phyloP scores from a whole-genome alignment of 2,329 filamentous ascomycete species.

The Hypomyces perniciosus region DNA sequence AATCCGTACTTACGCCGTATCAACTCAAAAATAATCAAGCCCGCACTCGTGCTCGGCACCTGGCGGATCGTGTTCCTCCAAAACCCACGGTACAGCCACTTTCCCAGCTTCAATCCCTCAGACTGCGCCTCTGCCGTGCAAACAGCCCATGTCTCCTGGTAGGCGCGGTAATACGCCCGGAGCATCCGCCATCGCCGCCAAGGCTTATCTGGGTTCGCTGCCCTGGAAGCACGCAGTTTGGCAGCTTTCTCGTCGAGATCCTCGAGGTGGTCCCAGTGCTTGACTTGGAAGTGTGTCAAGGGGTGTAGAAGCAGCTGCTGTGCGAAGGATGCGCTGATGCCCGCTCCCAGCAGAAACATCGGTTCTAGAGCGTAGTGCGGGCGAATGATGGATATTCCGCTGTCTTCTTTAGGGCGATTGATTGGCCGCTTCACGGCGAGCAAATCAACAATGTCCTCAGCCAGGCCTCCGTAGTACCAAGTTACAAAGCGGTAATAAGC shows the following conservation, averaged over 20 bases:
- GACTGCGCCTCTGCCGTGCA: conserved; percentile 51
- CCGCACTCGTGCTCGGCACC: conserved; percentile 70
- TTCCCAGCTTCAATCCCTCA: conserved; percentile 50
- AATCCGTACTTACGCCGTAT: conserved; percentile 66
- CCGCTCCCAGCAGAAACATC: conserved; percentile 62
- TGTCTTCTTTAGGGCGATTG: conserved; percentile 18
- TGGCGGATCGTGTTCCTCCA: conserved; percentile 67
- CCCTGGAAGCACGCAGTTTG: conserved; percentile 33
- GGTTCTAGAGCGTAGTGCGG: conserved; percentile 74
- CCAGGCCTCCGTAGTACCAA: conserved; percentile 60
- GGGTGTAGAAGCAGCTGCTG: conserved; percentile 69
- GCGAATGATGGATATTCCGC: conserved; percentile 47
- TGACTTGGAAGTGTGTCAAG: conserved; percentile 61
- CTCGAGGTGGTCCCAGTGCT: conserved; percentile 68
- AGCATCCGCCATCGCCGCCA: conserved; percentile 47
- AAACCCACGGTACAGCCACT: conserved; percentile 67
- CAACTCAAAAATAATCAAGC: conserved; percentile 72
- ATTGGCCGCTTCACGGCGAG: conserved; percentile 42
- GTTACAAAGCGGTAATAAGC: conserved; percentile 63
- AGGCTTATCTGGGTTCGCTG: conserved; percentile 27
- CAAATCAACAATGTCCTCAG: conserved; percentile 44
- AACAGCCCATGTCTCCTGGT: conserved; percentile 59
- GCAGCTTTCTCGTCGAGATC: conserved; percentile 59
- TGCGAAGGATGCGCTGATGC: conserved; percentile 59
- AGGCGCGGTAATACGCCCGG: conserved; percentile 63